phyloP scores from a whole-genome alignment of 768 basidiomycete species.

The Gymnopilus dilepis region DNA sequence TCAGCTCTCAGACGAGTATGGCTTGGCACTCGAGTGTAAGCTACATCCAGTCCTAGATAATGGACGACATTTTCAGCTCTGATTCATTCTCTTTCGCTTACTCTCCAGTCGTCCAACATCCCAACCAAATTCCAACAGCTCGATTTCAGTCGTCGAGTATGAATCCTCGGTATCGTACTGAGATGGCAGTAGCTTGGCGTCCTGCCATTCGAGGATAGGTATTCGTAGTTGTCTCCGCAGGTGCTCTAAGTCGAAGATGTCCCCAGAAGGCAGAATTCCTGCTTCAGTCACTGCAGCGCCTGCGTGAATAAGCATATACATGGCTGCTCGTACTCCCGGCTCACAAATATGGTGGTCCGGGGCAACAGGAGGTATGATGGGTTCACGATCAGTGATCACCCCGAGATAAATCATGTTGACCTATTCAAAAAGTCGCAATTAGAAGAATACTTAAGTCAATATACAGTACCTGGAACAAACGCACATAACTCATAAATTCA shows the following conservation, averaged over 20 bases:
- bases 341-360: conserved; percentile 46
- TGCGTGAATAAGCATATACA: background rate
- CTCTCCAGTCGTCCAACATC: conserved; percentile 41
- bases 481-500: conserved; percentile 38
- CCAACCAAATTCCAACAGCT: conserved; percentile 38
- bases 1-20: conserved; percentile 27
- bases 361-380: conserved; percentile 53
- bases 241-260: conserved; percentile 48
- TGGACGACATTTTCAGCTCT: conserved; percentile 30
- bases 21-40: conserved; percentile 39
- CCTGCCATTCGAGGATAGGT: conserved; percentile 54
- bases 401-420: conserved; percentile 56
- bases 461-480: conserved; percentile 19
- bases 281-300: conserved; percentile 15
- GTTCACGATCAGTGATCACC: conserved; percentile 46
- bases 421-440: conserved; percentile 28
- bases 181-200: conserved; percentile 45
- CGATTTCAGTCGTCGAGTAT: conserved; percentile 22
- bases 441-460: background rate
- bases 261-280: conserved; percentile 44
- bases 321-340: background rate
- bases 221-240: conserved; percentile 40
- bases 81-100: conserved; percentile 29
- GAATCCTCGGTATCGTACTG: conserved; percentile 21
- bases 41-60: conserved; percentile 42